Evolutionary conservation across 176 grass and related monocot species (phyloP), one percentile per base, ranked within the genome.

Genomic region (Oropetium thomaeum): DNA sequence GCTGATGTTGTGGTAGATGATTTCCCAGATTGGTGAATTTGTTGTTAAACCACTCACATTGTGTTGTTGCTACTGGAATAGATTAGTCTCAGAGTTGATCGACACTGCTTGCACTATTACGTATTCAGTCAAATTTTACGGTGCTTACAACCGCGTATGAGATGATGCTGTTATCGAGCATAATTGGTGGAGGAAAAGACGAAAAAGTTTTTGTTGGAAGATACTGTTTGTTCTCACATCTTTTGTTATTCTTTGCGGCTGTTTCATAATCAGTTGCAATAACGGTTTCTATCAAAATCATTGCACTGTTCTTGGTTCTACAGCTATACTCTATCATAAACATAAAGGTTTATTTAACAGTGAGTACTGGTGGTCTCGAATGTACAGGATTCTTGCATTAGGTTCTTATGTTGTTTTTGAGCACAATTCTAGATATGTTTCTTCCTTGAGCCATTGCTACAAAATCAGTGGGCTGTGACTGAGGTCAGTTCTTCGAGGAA

Each of bases 341-440:
- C 29, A 43, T 8, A 12, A 53, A 45, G 3, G 58, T 40, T 77
- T 65, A 45, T 67, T 77, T 47, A 72, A 73, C 22, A 82, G 79
- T 32, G 38, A 65, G 31, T 58, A 38, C 49, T 78, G 32, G 59
- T 87, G 79, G 74, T 54, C 60, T 87, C 41, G 10, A n/a, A 82
- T 28, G 37, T 73, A 16, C 20, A 16, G 42, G 65, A 63, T 85
- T 82, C 73, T 78, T 33, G 78, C 63, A 73, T 86, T 55, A 69
- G 61, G 47, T 78, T 82, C 66, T 78, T 73, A n/a, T 77, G 23
- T 12, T 17, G 59, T 88, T 83, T 35, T 30, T 68, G 62, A 88
- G 76, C 26, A 68, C 38, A 68, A 69, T 23, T 23, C 27, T 83
- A 54, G 48, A 34, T 34, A 44, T 48, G 14, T 79, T 14, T 78